Conservation (phyloP, 768 basidiomycete genomes). For the Lactifluus pinguis region DNA sequence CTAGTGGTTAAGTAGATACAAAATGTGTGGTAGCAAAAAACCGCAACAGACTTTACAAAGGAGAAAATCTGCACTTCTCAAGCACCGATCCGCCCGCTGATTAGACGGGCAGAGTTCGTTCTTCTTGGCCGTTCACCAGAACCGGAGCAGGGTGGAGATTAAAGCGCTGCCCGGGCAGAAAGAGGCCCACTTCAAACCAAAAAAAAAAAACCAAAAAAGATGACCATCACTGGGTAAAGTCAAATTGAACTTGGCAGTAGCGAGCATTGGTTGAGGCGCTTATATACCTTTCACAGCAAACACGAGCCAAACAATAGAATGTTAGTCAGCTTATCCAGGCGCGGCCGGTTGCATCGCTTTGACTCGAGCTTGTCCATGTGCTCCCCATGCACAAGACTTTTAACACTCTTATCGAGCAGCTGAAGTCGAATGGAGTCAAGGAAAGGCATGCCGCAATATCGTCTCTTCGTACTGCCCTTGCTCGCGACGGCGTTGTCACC, state of each 20-base stretch:
- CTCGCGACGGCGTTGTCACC: constrained; percentile 36
- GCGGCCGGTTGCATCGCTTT: not conserved
- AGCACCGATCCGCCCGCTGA: constrained; percentile 16
- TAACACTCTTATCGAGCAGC: constrained; percentile 38
- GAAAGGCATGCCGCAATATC: constrained; percentile 59
- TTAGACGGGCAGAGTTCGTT: constrained; percentile 10
- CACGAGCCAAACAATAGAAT: constrained; percentile 4
- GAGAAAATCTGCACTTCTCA: constrained; percentile 18
- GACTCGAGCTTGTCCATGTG: not conserved
- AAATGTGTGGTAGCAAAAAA: constrained; percentile 17
- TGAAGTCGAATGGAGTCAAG: constrained; percentile 56
- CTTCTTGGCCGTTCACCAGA: constrained; percentile 22
- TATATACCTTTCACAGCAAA: no score
- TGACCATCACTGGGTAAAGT: not conserved
- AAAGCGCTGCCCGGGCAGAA: constrained; percentile 22
- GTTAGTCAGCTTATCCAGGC: constrained; percentile 1
- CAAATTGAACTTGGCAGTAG: not conserved
- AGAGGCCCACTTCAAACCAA: constrained; percentile 12
- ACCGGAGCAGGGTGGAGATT: constrained; percentile 21
- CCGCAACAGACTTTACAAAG: constrained; percentile 10
- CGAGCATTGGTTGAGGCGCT: not conserved
- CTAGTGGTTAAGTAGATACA: not conserved
- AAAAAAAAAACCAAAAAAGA: not conserved
- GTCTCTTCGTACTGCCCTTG: constrained; percentile 42
- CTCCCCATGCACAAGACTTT: constrained; percentile 33